Evolutionary conservation across 805 yeast genomes (phyloP).

Genomic region (Scheffersomyces amazonensis): DNA sequence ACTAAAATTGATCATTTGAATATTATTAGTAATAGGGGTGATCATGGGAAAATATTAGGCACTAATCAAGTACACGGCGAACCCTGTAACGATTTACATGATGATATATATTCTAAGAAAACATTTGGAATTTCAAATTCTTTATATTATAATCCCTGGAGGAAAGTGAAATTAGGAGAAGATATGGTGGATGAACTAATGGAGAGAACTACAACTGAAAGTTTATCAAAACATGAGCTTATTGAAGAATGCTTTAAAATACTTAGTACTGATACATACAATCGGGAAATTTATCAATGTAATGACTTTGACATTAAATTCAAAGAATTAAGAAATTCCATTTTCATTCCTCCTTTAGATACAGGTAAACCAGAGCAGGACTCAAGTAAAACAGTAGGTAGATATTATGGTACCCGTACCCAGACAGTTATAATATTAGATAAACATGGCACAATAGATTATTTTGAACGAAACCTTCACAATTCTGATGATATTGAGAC

Average conservation of each 20-base stretch:
- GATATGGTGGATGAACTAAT: conserved; percentile 19
- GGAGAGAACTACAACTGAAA: conserved; percentile 10
- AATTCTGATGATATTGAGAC: conserved; percentile 31
- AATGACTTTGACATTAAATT: conserved; percentile 20
- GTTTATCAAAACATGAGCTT: conserved; percentile 36
- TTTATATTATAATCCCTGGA: conserved; percentile 68
- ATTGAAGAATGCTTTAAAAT: conserved; percentile 52
- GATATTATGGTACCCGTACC: conserved; percentile 81
- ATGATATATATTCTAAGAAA: conserved; percentile 18
- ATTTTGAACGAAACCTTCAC: conserved; percentile 62
- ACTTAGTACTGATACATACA: conserved; percentile 45
- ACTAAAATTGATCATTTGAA: conserved; percentile 33
- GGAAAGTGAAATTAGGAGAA: conserved; percentile 58
- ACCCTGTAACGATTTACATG: conserved; percentile 9
- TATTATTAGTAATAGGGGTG: conserved; percentile 51
- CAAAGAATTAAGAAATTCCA: conserved; percentile 49
- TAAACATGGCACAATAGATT: conserved; percentile 48
- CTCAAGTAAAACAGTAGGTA: conserved; percentile 33
- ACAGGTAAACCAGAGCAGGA: conserved; percentile 11
- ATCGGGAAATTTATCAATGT: conserved; percentile 9
- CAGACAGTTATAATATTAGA: conserved; percentile 73
- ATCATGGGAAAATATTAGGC: conserved; percentile 31
- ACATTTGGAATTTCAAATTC: conserved; percentile 70
- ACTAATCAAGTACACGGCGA: conserved; percentile 15
- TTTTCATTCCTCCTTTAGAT: conserved; percentile 70